Evolutionary conservation across 2,329 filamentous ascomycete genomes (phyloP).

Genomic region (Trichoderma gracile): DNA sequence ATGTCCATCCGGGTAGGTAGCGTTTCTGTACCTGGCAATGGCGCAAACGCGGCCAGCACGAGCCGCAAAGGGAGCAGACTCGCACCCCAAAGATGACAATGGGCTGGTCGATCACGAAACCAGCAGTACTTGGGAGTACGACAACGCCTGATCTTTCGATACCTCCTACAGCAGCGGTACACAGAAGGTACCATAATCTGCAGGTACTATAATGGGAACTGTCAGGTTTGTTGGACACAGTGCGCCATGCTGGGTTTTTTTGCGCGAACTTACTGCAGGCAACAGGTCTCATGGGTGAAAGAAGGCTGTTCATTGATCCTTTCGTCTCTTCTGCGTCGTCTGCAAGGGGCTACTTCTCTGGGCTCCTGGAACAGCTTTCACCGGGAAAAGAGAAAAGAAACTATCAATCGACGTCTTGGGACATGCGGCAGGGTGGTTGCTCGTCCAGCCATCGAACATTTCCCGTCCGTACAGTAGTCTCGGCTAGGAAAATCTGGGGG

Average conservation of each 20-base stretch:
- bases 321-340: not conserved
- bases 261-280: not conserved
- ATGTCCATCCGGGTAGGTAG: not conserved
- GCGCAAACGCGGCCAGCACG: constrained; percentile 8
- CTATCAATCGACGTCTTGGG: not conserved
- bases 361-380: not conserved
- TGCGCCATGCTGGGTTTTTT: not conserved
- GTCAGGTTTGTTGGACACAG: not conserved
- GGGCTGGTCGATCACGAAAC: not conserved
- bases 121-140: not conserved
- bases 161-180: not conserved
- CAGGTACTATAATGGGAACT: not conserved
- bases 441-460: not conserved
- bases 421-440: not conserved
- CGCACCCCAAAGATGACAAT: not conserved
- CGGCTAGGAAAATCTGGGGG: constrained; percentile 22
- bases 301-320: not conserved
- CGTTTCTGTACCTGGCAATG: constrained; percentile 8
- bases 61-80: not conserved
- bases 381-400: constrained; percentile 7
- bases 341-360: not conserved
- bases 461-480: constrained; percentile 3
- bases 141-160: not conserved
- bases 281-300: not conserved
- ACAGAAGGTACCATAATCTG: not conserved